phyloP scores from a whole-genome alignment of 2,329 filamentous ascomycete species.

The Paecilomyces fulvus region DNA sequence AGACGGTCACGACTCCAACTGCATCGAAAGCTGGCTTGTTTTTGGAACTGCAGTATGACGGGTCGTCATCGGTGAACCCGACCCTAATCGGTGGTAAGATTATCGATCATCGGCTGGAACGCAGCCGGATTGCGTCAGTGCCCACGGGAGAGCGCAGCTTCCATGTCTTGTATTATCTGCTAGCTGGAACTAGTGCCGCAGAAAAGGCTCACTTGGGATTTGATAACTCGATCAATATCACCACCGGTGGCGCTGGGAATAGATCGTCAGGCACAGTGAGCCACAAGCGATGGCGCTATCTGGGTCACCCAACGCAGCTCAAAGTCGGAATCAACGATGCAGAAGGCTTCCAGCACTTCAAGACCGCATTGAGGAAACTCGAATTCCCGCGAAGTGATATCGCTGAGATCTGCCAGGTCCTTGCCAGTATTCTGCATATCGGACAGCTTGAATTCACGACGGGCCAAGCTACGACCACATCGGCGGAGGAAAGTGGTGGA shows the following conservation, averaged over 20 bases:
- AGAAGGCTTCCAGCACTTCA: conserved; percentile 95
- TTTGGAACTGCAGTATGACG: conserved; percentile 95
- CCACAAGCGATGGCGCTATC: conserved; percentile 89
- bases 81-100: conserved; percentile 90
- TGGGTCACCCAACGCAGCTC: conserved; percentile 91
- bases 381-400: conserved; percentile 92
- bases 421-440: conserved; percentile 92
- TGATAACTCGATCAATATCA: conserved; percentile 37
- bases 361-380: conserved; percentile 85
- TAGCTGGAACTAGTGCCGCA: conserved; percentile 81
- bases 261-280: conserved; percentile 45
- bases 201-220: conserved; percentile 81
- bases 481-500: conserved; percentile 85
- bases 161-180: conserved; percentile 88
- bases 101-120: conserved; percentile 83
- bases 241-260: conserved; percentile 37
- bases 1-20: conserved; percentile 88
- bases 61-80: conserved; percentile 71
- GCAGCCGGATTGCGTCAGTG: conserved; percentile 82
- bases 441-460: conserved; percentile 92
- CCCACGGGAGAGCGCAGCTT: conserved; percentile 96
- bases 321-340: conserved; percentile 95
- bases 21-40: conserved; percentile 94
- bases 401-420: conserved; percentile 90
- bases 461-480: conserved; percentile 66